Conservation (phyloP, 2,329 filamentous ascomycete genomes). For the Talaromyces pinophilus region DNA sequence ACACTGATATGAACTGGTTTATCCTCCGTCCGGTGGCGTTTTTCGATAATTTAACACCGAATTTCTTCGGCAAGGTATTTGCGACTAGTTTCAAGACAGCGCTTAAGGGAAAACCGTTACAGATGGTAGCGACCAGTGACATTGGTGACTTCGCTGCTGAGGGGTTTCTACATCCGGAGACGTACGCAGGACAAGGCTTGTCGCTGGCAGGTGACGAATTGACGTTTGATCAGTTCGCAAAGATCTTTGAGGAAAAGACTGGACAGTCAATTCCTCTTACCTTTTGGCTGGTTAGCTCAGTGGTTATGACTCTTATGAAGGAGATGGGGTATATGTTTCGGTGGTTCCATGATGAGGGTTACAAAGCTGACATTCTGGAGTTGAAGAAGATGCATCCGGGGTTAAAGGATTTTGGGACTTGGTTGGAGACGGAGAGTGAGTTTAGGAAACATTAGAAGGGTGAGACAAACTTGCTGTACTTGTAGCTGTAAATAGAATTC, state of each 20-base stretch:
- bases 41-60: conserved; percentile 58
- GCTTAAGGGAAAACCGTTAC: conserved; percentile 46
- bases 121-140: conserved; percentile 50
- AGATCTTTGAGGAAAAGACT: conserved; percentile 50
- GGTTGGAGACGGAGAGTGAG: conserved; percentile 52
- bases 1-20: conserved; percentile 58
- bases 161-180: conserved; percentile 50
- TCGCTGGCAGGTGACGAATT: conserved; percentile 57
- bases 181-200: conserved; percentile 49
- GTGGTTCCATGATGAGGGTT: conserved; percentile 56
- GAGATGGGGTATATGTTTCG: conserved; percentile 52
- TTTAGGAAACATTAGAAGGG: conserved; percentile 28
- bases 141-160: conserved; percentile 56
- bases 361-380: conserved; percentile 48
- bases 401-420: conserved; percentile 51
- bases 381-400: conserved; percentile 48
- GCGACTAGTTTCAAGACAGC: conserved; percentile 44
- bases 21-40: conserved; percentile 64
- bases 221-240: conserved; percentile 48
- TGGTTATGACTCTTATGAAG: conserved; percentile 45
- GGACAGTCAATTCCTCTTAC: conserved; percentile 47
- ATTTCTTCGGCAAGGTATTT: conserved; percentile 53
- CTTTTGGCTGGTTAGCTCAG: conserved; percentile 44
- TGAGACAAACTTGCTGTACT: not conserved
- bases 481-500: not conserved